A percentile compares a stretch with the other conserved stretches of the same genome.
Conservation (phyloP, 2,329 filamentous ascomycete genomes). For the Paecilomyces dactylethromorphus region DNA sequence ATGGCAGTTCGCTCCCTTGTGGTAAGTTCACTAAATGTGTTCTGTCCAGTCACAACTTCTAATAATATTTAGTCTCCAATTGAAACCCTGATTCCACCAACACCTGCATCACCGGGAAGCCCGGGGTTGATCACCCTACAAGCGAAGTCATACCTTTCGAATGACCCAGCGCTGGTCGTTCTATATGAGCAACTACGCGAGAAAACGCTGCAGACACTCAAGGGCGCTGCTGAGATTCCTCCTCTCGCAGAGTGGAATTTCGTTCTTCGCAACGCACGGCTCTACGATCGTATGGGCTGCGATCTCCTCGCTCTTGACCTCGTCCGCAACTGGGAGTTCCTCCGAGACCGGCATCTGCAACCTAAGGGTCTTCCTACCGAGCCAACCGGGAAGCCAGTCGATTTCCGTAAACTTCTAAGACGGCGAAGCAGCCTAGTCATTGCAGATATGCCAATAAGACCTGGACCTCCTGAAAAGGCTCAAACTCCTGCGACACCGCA, state of each 20-base stretch:
- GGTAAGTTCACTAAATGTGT: conserved; percentile 43
- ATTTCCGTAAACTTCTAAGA: conserved; percentile 62
- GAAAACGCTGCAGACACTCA: conserved; percentile 73
- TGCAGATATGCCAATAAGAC: conserved; percentile 51
- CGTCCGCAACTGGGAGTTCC: conserved; percentile 49
- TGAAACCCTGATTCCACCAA: conserved; percentile 54
- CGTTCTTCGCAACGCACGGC: conserved; percentile 72
- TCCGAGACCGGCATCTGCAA: conserved; percentile 17
- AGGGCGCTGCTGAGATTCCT: conserved; percentile 74
- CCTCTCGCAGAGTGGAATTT: conserved; percentile 82
- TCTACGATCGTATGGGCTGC: conserved; percentile 89
- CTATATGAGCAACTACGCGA: conserved; percentile 81
- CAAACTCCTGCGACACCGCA: conserved; percentile 25
- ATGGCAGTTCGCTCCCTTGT: conserved; percentile 80
- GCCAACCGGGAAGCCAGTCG: conserved; percentile 33
- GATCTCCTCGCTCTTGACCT: conserved; percentile 82
- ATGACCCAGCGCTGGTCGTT: conserved; percentile 83
- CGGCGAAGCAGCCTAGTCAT: conserved; percentile 73
- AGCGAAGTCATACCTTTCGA: conserved; percentile 74
- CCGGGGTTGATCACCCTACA: conserved; percentile 55
- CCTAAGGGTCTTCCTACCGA: conserved; percentile 31
- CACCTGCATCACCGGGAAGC: conserved; percentile 51
- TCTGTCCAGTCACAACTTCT: conserved; percentile 9
- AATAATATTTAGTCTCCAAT: conserved; percentile 59
- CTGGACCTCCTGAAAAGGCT: conserved; percentile 39